Evolutionary conservation across 257 asterid genomes (phyloP).

Genomic region (Solanum virginianum): DNA sequence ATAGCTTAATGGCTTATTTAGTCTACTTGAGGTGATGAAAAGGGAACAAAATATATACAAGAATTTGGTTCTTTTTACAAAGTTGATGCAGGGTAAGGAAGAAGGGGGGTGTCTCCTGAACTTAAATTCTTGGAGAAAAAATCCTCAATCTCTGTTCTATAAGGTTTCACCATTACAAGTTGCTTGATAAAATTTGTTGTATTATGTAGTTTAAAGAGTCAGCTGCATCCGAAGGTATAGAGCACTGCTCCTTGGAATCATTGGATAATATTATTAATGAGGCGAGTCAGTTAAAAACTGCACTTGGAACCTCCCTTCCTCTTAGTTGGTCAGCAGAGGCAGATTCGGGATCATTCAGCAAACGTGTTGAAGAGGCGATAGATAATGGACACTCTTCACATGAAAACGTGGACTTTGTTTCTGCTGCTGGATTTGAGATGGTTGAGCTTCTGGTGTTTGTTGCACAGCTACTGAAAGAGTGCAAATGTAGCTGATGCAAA

Average conservation of each 20-base stretch:
- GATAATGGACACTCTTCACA: not conserved
- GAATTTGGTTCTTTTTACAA: too few species aligned
- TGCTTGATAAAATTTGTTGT: not conserved
- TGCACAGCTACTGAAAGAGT: constrained; percentile 42
- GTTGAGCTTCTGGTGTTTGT: constrained; percentile 77
- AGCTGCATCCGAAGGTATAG: constrained; percentile 8
- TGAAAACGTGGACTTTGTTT: constrained; percentile 58
- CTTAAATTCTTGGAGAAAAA: too few species aligned
- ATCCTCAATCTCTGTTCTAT: not conserved
- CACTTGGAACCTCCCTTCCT: constrained; percentile 81
- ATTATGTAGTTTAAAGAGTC: constrained; percentile 37
- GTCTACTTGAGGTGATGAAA: not conserved
- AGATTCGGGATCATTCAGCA: constrained; percentile 14
- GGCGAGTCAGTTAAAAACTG: constrained; percentile 67
- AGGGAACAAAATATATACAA: not conserved
- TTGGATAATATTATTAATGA: constrained; percentile 43
- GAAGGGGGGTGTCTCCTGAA: too few species aligned
- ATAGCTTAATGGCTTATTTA: not conserved
- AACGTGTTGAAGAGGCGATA: constrained; percentile 7
- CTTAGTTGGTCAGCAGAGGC: constrained; percentile 57
- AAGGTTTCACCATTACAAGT: not conserved
- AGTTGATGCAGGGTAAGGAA: too few species aligned
- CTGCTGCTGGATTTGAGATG: constrained; percentile 89
- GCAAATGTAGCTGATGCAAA: not conserved
- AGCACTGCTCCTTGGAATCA: constrained; percentile 9